These are phyloP conservation scores for Hawksworthiomyces lignivorus DNA, from an alignment of 2,329 filamentous ascomycete species.

Conservation along the genomic window DNA sequence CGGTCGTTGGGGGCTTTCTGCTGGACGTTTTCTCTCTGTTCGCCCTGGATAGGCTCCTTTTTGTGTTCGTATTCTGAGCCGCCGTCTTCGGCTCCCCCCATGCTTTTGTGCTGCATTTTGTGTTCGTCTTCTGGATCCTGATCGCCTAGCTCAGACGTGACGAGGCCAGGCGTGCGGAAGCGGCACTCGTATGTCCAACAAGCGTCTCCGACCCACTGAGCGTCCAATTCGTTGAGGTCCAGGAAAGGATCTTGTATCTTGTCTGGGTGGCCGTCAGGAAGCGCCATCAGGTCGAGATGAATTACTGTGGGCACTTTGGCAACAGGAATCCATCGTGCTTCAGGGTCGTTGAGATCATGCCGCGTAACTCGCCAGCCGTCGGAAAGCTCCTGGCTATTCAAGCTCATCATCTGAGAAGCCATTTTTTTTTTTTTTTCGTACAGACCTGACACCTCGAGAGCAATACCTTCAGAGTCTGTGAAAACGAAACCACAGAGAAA, in stretches of 20 bases:
- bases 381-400: neutral
- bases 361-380: conserved; percentile 21
- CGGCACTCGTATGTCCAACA: conserved; percentile 48
- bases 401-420: neutral
- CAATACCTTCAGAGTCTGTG: too few species aligned
- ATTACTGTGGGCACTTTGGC: conserved; percentile 27
- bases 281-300: conserved; percentile 28
- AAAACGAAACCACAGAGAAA: too few species aligned
- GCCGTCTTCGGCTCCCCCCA: too few species aligned
- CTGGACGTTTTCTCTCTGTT: neutral
- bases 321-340: conserved; percentile 26
- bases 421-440: too few species aligned
- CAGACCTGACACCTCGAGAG: too few species aligned
- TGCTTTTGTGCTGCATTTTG: neutral
- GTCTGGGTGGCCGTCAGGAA: conserved; percentile 19
- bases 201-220: conserved; percentile 54
- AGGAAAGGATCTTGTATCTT: conserved; percentile 49
- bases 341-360: conserved; percentile 12
- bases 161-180: conserved; percentile 22
- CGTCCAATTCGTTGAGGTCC: conserved; percentile 52
- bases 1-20: neutral
- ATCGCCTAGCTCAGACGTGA: neutral
- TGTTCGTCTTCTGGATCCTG: neutral
- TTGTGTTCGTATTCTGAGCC: too few species aligned
- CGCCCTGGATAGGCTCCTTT: too few species aligned